phyloP scores from a whole-genome alignment of 2,329 filamentous ascomycete genomes.

The Thelonectria olida region DNA sequence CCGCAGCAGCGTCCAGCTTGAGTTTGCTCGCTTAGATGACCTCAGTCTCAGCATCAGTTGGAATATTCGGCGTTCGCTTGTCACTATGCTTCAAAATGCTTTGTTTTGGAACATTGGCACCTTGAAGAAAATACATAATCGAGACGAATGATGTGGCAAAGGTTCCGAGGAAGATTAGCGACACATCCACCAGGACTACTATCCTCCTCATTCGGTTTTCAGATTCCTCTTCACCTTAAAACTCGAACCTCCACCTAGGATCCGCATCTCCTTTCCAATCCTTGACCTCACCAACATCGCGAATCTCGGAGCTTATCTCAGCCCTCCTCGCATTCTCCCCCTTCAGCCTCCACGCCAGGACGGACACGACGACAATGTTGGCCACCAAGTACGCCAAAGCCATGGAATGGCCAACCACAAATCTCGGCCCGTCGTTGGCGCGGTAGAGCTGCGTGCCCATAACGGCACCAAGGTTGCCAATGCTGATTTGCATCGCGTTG shows the following conservation, averaged over 20 bases:
- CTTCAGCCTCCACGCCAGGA: conserved; percentile 63
- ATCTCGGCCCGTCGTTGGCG: conserved; percentile 66
- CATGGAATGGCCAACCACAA: conserved; percentile 72
- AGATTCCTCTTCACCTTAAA: conserved; percentile 43
- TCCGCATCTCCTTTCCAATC: conserved; percentile 72
- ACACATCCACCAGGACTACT: too few relatives aligned
- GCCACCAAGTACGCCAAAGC: conserved; percentile 70
- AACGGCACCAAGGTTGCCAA: conserved; percentile 75
- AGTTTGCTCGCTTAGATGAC: too few relatives aligned
- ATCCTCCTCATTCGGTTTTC: background rate
- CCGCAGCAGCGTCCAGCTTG: too few relatives aligned
- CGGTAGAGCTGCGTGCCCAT: conserved; percentile 77
- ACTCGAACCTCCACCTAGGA: conserved; percentile 72
- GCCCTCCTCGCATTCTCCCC: conserved; percentile 66
- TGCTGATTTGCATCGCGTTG: conserved; percentile 76
- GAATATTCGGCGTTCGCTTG: too few relatives aligned
- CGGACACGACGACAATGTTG: conserved; percentile 63
- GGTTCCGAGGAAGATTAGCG: too few relatives aligned
- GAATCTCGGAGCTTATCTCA: conserved; percentile 51
- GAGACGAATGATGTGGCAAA: too few relatives aligned
- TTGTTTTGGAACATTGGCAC: too few relatives aligned
- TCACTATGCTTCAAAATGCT: background rate
- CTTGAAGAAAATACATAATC: too few relatives aligned
- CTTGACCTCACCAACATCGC: conserved; percentile 58
- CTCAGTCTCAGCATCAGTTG: too few relatives aligned